Evolutionary conservation across 2,329 filamentous ascomycete genomes (phyloP), one percentile per base, ranked within the genome.

Genomic region (Aspergillus caelatus): DNA sequence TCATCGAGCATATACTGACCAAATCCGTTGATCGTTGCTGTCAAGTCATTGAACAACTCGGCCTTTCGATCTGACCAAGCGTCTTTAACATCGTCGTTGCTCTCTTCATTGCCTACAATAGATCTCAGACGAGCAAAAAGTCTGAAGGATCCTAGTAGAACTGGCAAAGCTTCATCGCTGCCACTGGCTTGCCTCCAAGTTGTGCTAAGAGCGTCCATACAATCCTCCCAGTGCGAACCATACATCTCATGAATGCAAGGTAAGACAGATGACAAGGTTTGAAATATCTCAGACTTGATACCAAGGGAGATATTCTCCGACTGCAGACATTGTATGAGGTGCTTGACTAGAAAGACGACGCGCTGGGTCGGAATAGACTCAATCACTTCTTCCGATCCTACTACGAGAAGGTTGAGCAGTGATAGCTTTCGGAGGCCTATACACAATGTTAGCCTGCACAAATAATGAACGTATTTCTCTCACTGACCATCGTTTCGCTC

Each of bases 51-150:
- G 23, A 96, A 84, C 0, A 90, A 85, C 0, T 78, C 75, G 21
- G 84, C 77, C n/a, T 86, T 81, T 11, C 85, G 84, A 14, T 89
- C 85, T 58, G 85, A 85, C 72, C 94, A 85, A 0, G 88, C 88
- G 71, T 97, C 94, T 16, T 88, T 80, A 0, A 97, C 83, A 74
- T 98, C 94, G 66, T 98, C 94, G 66, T 97, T 97, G 2, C 89
- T 84, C 21, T 94, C 70, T 39, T 70, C 90, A 21, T 88, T 83
- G 10, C 72, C 72, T 1, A 80, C 78, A 0, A 94, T 77, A 3
- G 81, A 82, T 66, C 88, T 85, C 2, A 98, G 75, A 0, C 82
- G 82, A 19, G 83, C 83, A 64, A 90, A 87, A 0, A 98, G 81
- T 72, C 89, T 90, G 30, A 97, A 81, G 0, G 92, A 92, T 6